Evolutionary conservation across 2,329 filamentous ascomycete genomes (phyloP), one percentile per base, ranked within the genome.

Genomic region (Diaporthe humulicola): DNA sequence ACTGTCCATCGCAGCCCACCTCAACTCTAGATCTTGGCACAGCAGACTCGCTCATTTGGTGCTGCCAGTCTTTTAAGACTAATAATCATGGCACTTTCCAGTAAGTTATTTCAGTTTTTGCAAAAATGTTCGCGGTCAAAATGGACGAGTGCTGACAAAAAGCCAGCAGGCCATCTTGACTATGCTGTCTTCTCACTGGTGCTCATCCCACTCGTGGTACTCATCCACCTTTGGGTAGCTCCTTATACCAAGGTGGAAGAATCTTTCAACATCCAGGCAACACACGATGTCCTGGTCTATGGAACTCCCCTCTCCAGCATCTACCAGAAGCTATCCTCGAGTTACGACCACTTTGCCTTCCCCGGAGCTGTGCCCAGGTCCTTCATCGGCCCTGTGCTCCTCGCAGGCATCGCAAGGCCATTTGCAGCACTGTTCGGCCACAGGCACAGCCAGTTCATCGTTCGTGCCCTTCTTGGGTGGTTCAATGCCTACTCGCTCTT

Each of bases 161-260:
- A 58, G 33, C 76, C 76, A 58, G 77, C 58, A 72, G 70, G 60
- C 70, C 57, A 60, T 15, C 14, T 54, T 56, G n/a, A 82, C 89
- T 89, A 90, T 78, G 78, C 82, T 38, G 74, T 87, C 22, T 80
- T 93, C 54, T 82, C 85, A 71, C 81, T 92, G 64, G 7, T 50
- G 77, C 84, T 92, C 67, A 86, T 95, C 74, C 93, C 94, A 1
- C 82, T 87, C 3, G 81, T 93, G 45, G 87, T 94, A 78, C 82
- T 94, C 74, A 73, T 93, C 72, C 94, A 98, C 83, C 90, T 98
- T 73, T 81, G 91, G 76, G 82, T 92, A 33, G 91, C 96, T 15
- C 97, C 97, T 0, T 96, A 97, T 86, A 98, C 96, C 74, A 99
- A 99, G 84, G 97, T 99, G 75, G 97, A 99, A 84, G 97, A 99